Percentiles rank a stretch among this genome's conserved stretches.
Evolutionary conservation across 176 grass and related monocot species (phyloP).

Genomic region (Alloteropsis semialata): DNA sequence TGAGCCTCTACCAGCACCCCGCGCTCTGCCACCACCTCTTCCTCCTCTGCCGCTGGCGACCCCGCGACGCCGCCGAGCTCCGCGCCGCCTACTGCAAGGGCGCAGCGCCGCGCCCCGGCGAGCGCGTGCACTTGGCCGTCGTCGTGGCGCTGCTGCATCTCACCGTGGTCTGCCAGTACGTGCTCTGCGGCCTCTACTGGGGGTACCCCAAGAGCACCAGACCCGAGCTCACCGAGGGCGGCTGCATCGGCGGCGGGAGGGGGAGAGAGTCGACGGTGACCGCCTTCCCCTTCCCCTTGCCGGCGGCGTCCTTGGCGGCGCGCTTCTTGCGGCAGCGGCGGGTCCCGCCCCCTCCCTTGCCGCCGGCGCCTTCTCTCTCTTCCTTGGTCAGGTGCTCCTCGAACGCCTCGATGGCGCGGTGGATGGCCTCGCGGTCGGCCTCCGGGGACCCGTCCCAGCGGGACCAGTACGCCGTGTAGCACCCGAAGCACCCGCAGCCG

Average conservation of each 20-base stretch:
- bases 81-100: too few relatives aligned
- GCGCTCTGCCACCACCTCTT: too few relatives aligned
- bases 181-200: too few relatives aligned
- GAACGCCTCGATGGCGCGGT: constrained; percentile 75
- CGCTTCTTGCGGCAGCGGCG: constrained; percentile 40
- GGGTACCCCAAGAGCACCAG: too few relatives aligned
- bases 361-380: neutral
- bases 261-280: neutral
- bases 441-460: constrained; percentile 66
- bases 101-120: neutral
- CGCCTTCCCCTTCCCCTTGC: constrained; percentile 4
- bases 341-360: neutral
- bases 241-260: too few relatives aligned
- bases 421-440: constrained; percentile 48
- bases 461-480: constrained; percentile 83
- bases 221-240: too few relatives aligned
- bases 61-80: too few relatives aligned
- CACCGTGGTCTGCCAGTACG: constrained; percentile 51
- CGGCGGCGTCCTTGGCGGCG: neutral
- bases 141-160: constrained; percentile 62
- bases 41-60: too few relatives aligned
- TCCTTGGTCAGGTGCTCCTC: constrained; percentile 65
- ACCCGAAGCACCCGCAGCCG: constrained; percentile 76
- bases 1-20: too few relatives aligned
- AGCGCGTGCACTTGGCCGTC: constrained; percentile 46